Evolutionary conservation across 1,284 basidiomycete species (phyloP), one percentile per base, ranked within the genome.

Genomic region (Tremellales sp.): DNA sequence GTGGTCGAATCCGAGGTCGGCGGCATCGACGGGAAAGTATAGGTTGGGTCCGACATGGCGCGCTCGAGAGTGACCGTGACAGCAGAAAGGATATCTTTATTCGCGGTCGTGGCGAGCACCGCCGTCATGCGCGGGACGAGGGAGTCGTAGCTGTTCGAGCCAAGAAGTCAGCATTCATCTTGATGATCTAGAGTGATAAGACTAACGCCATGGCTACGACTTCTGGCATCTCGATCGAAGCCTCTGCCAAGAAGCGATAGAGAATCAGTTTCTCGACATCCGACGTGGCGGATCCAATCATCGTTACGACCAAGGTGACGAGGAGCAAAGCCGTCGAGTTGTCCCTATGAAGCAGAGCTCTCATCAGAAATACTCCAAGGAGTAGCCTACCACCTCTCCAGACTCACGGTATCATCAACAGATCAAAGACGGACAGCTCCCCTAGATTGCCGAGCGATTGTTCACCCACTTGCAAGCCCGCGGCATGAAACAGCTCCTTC

Each of bases 201-300:
- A 79, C 86, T 57, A 71, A 88, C 86, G 81, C 78, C 67, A 87
- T 78, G 3, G 81, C 76, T n/a, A 88, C 76, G 10, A 83, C 78
- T 19, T 90, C 85, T 1, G 87, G 87, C 71, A 82, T 85, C 19
- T 76, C 71, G 10, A 75, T 70, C 21, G 82, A 81, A n/a, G 89
- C 79, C 37, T 89, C 85, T 22, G 87, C 81, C 26, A 94, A 75
- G 28, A 92, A 70, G 38, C 78, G 78, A 65, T 86, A 91, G 38
- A 92, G 68, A 43, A 92, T 84, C 58, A 89, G 82, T 13, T 84
- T 83, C 72, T 94, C 90, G 1, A 78, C 75, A 60, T 90, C 86
- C 4, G 84, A 83, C 65, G 87, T 84, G 0, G 86, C 84, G n/a
- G 81, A 84, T 33, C 76, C 75, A 29, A 92, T 76, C 71, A 92